A percentile compares a stretch with the other conserved stretches of the same genome.
Evolutionary conservation across 257 asterid genomes (phyloP).

Genomic region (Plectranthus barbatus): DNA sequence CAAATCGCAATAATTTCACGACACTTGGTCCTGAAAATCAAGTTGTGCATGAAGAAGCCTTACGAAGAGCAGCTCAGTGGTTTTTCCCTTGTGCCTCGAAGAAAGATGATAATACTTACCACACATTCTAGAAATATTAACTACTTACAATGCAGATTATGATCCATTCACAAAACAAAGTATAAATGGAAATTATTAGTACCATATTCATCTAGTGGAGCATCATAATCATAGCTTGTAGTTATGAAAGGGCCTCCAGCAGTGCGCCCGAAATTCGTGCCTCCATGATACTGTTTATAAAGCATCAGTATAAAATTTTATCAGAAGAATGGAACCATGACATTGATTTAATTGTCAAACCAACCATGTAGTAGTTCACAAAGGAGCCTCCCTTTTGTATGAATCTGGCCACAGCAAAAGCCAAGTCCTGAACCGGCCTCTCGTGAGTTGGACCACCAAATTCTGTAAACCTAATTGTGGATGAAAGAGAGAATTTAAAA

Average conservation of each 20-base stretch:
- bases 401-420: conserved; percentile 84
- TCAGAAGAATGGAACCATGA: background rate
- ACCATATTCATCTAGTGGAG: conserved; percentile 90
- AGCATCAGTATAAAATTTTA: background rate
- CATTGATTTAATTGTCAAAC: conserved; percentile 15
- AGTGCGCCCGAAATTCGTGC: conserved; percentile 88
- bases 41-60: background rate
- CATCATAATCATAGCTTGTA: conserved; percentile 91
- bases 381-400: conserved; percentile 88
- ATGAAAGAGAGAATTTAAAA: background rate
- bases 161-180: background rate
- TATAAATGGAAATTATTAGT: background rate
- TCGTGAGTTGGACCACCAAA: conserved; percentile 66
- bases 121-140: background rate
- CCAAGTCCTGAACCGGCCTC: conserved; percentile 90
- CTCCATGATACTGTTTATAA: conserved; percentile 67
- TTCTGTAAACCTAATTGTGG: conserved; percentile 60
- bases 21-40: background rate
- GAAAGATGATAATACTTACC: background rate
- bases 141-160: background rate
- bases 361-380: conserved; percentile 89
- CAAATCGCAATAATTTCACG: background rate
- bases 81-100: background rate
- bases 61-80: background rate
- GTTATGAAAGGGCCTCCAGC: conserved; percentile 96